Evolutionary conservation across 2,329 filamentous ascomycete species (phyloP).

Genomic region (Aspergillus pseudoviridinutans): DNA sequence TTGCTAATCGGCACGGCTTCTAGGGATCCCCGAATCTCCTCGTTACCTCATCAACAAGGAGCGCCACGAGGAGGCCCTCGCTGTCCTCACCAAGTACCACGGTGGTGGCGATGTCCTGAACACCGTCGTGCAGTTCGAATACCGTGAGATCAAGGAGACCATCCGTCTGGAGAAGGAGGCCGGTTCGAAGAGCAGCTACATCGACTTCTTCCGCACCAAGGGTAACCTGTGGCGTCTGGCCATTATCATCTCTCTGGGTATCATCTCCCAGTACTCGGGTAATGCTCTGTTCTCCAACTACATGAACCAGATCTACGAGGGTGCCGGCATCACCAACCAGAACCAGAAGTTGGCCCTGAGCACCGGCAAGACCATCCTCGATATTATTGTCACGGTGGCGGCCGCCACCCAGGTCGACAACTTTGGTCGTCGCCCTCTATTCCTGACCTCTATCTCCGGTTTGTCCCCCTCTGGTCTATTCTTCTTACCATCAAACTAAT

Average conservation of each 20-base stretch:
- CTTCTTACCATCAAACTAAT: background rate
- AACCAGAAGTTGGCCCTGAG: slow-evolving; percentile 43
- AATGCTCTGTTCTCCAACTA: slow-evolving; percentile 67
- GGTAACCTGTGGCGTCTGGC: slow-evolving; percentile 63
- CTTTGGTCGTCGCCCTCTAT: slow-evolving; percentile 55
- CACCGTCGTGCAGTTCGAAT: slow-evolving; percentile 62
- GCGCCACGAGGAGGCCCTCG: slow-evolving; percentile 58
- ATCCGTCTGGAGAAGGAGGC: slow-evolving; percentile 55
- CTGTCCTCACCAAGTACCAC: slow-evolving; percentile 61
- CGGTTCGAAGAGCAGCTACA: slow-evolving; percentile 50
- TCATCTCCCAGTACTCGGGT: slow-evolving; percentile 66
- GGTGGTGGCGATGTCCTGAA: slow-evolving; percentile 58
- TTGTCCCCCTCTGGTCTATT: background rate
- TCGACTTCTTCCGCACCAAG: slow-evolving; percentile 59
- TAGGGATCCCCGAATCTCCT: slow-evolving; percentile 59
- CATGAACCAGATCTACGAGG: slow-evolving; percentile 58
- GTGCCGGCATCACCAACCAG: slow-evolving; percentile 57
- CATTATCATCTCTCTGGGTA: slow-evolving; percentile 59
- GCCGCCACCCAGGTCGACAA: slow-evolving; percentile 55
- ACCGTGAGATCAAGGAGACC: slow-evolving; percentile 62
- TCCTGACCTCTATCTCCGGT: slow-evolving; percentile 40
- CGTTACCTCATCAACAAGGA: slow-evolving; percentile 64
- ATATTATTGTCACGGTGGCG: slow-evolving; percentile 55
- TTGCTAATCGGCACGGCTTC: background rate
- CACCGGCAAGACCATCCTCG: slow-evolving; percentile 49